phyloP scores from a whole-genome alignment of 768 basidiomycete genomes.

The Mycena alexandri region DNA sequence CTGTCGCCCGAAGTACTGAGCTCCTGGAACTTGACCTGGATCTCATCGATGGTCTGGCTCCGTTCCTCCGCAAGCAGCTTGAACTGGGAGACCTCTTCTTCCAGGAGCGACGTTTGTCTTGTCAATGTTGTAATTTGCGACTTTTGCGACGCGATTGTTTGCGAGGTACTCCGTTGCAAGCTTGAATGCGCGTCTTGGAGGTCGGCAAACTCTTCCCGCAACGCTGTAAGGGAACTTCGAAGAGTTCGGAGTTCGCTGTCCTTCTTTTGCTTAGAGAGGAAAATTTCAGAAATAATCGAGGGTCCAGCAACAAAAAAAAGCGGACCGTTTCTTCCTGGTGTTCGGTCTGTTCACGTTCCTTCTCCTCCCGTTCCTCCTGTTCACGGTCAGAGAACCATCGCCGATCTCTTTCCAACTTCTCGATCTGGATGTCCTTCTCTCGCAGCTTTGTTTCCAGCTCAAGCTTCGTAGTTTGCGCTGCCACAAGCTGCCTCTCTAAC shows the following conservation, averaged over 20 bases:
- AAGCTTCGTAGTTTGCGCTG: constrained; percentile 69
- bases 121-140: constrained; percentile 63
- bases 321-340: constrained; percentile 71
- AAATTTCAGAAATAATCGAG: background rate
- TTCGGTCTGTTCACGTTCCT: constrained; percentile 66
- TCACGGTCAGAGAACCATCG: constrained; percentile 78
- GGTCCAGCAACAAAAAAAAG: background rate
- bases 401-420: constrained; percentile 77
- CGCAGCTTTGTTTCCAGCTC: constrained; percentile 78
- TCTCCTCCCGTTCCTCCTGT: constrained; percentile 75
- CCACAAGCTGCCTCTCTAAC: constrained; percentile 76
- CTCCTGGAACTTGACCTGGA: constrained; percentile 65
- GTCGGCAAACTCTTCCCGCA: constrained; percentile 72
- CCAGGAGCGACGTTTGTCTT: constrained; percentile 60
- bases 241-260: constrained; percentile 67
- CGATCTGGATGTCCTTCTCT: constrained; percentile 72
- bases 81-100: constrained; percentile 60
- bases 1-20: constrained; percentile 51
- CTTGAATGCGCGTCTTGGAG: constrained; percentile 67
- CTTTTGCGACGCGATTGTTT: constrained; percentile 64
- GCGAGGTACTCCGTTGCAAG: constrained; percentile 61
- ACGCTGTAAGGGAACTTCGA: constrained; percentile 59
- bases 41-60: constrained; percentile 51
- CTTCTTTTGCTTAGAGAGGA: constrained; percentile 54
- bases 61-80: constrained; percentile 58